Percentiles rank a stretch among this genome's conserved stretches.
Evolutionary conservation across 2,329 filamentous ascomycete genomes (phyloP).

Genomic region (Fusarium agapanthi): DNA sequence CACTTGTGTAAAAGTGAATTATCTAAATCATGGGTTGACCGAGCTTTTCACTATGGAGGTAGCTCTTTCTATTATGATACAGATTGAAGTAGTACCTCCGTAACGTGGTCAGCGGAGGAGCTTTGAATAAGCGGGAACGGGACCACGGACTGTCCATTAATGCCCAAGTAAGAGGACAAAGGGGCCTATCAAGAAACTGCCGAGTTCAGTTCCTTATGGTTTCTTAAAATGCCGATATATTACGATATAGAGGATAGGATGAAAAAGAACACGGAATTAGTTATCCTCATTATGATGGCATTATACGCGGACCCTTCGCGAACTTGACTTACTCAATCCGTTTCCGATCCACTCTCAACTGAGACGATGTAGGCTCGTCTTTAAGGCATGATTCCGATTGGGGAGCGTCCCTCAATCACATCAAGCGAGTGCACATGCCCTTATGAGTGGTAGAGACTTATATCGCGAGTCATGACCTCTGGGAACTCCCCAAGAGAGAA

Average conservation of each 20-base stretch:
- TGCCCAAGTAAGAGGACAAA: not conserved
- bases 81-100: accelerated
- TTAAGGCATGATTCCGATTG: not conserved
- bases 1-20: too few species aligned
- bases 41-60: accelerated
- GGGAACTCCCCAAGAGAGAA: not conserved
- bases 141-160: not conserved
- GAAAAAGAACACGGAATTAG: not conserved
- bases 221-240: not conserved
- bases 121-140: not conserved
- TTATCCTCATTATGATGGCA: not conserved
- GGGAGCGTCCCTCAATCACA: not conserved
- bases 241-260: not conserved
- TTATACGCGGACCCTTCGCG: not conserved
- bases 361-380: not conserved
- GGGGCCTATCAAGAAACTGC: not conserved
- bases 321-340: not conserved
- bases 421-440: not conserved
- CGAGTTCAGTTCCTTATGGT: too few species aligned
- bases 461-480: not conserved
- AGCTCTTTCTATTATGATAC: too few species aligned
- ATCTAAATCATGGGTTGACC: accelerated
- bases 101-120: accelerated
- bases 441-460: not conserved
- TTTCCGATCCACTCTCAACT: too few species aligned